Evolutionary conservation across 208 protist species (phyloP), one percentile per base, ranked within the genome.

Genomic region (Zelonia costaricensis): DNA sequence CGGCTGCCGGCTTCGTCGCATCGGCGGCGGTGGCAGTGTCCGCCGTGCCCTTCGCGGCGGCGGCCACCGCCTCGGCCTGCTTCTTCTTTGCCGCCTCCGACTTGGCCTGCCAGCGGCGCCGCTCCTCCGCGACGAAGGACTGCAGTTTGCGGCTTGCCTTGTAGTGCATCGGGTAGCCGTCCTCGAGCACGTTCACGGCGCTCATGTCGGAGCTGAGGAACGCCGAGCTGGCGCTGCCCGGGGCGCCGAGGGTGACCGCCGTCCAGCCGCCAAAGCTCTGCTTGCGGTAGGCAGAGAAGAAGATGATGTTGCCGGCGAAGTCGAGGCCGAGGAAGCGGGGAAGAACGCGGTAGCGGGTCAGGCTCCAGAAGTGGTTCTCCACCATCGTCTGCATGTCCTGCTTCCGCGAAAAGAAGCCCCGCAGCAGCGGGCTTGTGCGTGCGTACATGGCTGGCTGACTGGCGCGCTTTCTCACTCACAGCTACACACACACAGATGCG

Each of bases 91-190:
- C 68, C 8, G 71, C 47, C 25, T 81, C 70, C 55, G 67, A 55
- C 61, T 66, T 77, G 28, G 12, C 55, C 51, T 82, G 62, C 84
- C 83, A 92, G 12, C 71, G 66, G 1, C 51, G 58, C 6, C 73
- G 66, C 62, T 92, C 84, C 66, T 90, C 73, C 0, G 67, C 48
- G 23, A 95, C 58, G 52, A 91, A 92, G 15, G 59, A 46, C 69
- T 95, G 82, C 40, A 95, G 69, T 62, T 82, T 85, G 43, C 78
- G 57, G 55, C 77, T 86, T 13, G 84, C 86, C 58, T 86, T 84
- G 75, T 87, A 88, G 66, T 95, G 89, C 69, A 95, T 69, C 54
- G 89, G 89, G 68, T 95, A 87, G 54, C 89, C 89, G 60, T 95
- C 89, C 69, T 95, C 89, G 15, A 95, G 75, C 45, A 95, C 86